Evolutionary conservation across 1,284 basidiomycete species (phyloP).

Genomic region (Jaminaea rosea): DNA sequence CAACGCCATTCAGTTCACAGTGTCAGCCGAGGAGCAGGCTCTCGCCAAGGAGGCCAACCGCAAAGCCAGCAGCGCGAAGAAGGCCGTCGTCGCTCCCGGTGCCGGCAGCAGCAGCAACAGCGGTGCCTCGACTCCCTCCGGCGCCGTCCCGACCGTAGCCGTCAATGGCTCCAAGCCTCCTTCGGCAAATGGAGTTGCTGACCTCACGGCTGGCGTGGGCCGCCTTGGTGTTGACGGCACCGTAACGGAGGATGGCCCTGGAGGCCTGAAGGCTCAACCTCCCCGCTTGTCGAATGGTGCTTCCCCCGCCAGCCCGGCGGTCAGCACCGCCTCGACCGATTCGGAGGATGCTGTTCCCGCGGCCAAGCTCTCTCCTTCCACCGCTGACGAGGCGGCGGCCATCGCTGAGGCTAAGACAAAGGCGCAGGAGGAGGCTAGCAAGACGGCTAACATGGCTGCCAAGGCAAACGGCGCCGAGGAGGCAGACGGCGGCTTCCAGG

Average conservation of each 20-base stretch:
- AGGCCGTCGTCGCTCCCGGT: slow-evolving; percentile 5
- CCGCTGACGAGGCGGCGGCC: slow-evolving; percentile 12
- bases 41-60: slow-evolving; percentile 55
- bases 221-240: slow-evolving; percentile 39
- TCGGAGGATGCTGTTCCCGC: neutral
- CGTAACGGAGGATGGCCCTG: slow-evolving; percentile 36
- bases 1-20: slow-evolving; percentile 95
- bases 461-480: slow-evolving; percentile 2
- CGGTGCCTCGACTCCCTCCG: neutral
- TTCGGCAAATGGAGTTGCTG: neutral
- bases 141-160: slow-evolving; percentile 5
- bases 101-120: slow-evolving; percentile 1
- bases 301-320: slow-evolving; percentile 6
- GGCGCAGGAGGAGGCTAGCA: slow-evolving; percentile 52
- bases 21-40: slow-evolving; percentile 69
- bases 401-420: slow-evolving; percentile 51
- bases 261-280: slow-evolving; percentile 5
- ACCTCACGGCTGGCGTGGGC: slow-evolving; percentile 15
- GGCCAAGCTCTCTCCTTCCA: slow-evolving; percentile 1
- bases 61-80: slow-evolving; percentile 20
- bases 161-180: slow-evolving; percentile 11
- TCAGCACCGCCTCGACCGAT: neutral
- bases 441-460: slow-evolving; percentile 13
- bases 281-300: too few relatives aligned
- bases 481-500: slow-evolving; percentile 60